These are phyloP conservation scores for Acacia concinna DNA, from an alignment of 331 rosid genomes.

Conservation along the genomic window DNA sequence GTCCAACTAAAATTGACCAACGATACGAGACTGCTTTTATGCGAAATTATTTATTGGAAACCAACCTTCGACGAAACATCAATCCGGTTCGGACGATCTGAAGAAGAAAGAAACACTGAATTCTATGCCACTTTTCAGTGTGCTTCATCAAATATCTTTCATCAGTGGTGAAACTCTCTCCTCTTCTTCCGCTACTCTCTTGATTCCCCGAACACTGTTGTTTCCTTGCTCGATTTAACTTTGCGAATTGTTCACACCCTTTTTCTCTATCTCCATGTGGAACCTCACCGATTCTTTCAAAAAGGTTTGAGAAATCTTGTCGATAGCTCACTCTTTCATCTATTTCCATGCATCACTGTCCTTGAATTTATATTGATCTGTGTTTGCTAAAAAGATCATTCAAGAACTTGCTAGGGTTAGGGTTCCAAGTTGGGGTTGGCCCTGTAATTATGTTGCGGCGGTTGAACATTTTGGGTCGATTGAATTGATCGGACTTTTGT, in stretches of 20 bases:
- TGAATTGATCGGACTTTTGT: conserved; percentile 4
- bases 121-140: not conserved
- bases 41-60: not conserved
- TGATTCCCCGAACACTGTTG: not conserved
- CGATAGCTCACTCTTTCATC: conserved; percentile 10
- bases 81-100: not conserved
- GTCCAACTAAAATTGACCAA: not conserved
- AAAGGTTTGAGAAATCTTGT: conserved; percentile 56
- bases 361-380: conserved; percentile 31
- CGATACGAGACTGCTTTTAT: not conserved
- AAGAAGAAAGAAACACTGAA: not conserved
- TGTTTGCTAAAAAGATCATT: conserved; percentile 23
- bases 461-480: not conserved
- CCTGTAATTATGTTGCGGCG: not conserved
- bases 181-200: not conserved
- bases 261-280: not conserved
- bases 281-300: conserved; percentile 7
- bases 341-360: not conserved
- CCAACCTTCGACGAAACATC: no score
- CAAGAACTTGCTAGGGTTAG: conserved; percentile 42
- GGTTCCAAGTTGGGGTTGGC: conserved; percentile 32
- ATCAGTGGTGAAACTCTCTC: not conserved
- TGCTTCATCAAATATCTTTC: not conserved
- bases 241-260: not conserved
- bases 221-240: not conserved